These are phyloP conservation scores for Lagenidium giganteum DNA, from an alignment of 352 stramenopile genomes.

Conservation along the genomic window DNA sequence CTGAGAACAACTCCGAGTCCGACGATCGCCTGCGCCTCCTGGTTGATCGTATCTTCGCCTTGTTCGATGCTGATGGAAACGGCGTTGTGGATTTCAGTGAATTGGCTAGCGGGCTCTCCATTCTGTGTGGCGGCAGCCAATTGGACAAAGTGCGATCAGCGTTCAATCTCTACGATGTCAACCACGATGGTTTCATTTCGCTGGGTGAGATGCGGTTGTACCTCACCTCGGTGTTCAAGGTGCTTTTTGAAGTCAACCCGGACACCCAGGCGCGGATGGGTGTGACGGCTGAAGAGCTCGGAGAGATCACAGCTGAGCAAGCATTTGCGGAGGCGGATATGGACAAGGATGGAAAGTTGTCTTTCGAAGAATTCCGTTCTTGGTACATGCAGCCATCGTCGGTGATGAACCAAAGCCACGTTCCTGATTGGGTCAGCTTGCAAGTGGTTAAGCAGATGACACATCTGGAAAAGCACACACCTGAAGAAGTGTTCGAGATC, in stretches of 20 bases:
- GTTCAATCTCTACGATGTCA: constrained; percentile 86
- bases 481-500: constrained; percentile 82
- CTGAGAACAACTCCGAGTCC: constrained; percentile 17
- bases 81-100: constrained; percentile 80
- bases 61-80: constrained; percentile 83
- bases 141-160: constrained; percentile 75
- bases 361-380: constrained; percentile 76
- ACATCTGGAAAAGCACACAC: constrained; percentile 72
- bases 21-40: constrained; percentile 48
- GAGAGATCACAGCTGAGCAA: constrained; percentile 69
- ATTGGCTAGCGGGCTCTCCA: constrained; percentile 67
- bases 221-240: constrained; percentile 82
- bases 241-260: constrained; percentile 81
- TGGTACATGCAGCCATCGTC: constrained; percentile 68
- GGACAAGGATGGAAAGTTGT: constrained; percentile 72
- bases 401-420: constrained; percentile 17
- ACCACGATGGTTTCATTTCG: constrained; percentile 83
- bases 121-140: constrained; percentile 65
- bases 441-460: constrained; percentile 83
- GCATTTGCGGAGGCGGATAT: constrained; percentile 77
- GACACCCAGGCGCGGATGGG: constrained; percentile 50
- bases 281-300: constrained; percentile 68
- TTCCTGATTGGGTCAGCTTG: constrained; percentile 67
- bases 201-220: constrained; percentile 82
- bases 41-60: constrained; percentile 69